Evolutionary conservation across 176 grass and related monocot genomes (phyloP).

Genomic region (Triticum turgidum): DNA sequence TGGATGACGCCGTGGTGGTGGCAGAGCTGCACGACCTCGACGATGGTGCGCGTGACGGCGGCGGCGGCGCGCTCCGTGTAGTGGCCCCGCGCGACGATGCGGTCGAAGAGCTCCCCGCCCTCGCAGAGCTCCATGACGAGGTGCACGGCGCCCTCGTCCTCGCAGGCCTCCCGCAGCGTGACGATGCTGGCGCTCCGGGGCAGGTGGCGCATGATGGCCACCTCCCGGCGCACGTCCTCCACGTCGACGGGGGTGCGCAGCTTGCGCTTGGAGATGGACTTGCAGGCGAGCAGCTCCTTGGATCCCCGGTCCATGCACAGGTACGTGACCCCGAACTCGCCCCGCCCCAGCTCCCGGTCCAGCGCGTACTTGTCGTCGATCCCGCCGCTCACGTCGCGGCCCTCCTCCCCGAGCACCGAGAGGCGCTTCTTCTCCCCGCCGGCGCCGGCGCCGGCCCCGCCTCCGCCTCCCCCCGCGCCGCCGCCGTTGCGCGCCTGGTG

Average conservation of each 20-base stretch:
- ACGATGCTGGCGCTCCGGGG: slow-evolving; percentile 85
- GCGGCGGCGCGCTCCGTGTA: slow-evolving; percentile 96
- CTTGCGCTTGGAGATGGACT: slow-evolving; percentile 99
- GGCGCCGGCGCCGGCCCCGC: neutral
- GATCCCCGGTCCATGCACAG: slow-evolving; percentile 84
- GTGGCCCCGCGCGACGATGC: slow-evolving; percentile 90
- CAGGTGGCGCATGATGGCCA: slow-evolving; percentile 98
- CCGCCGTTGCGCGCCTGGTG: slow-evolving; percentile 59
- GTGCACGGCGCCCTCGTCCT: slow-evolving; percentile 96
- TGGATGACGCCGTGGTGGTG: slow-evolving; percentile 97
- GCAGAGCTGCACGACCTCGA: slow-evolving; percentile 99
- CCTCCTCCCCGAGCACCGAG: slow-evolving; percentile 67
- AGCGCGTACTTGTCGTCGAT: slow-evolving; percentile 97
- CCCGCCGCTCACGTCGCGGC: slow-evolving; percentile 47
- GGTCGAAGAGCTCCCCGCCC: slow-evolving; percentile 94
- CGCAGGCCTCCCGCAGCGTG: slow-evolving; percentile 83
- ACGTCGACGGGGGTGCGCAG: slow-evolving; percentile 95
- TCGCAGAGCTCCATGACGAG: slow-evolving; percentile 99
- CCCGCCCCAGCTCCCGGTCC: slow-evolving; percentile 90
- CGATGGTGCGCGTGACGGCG: slow-evolving; percentile 78
- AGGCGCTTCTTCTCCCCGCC: slow-evolving; percentile 53
- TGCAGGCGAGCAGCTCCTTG: slow-evolving; percentile 87
- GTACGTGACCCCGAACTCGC: slow-evolving; percentile 99
- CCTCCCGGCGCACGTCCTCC: slow-evolving; percentile 98
- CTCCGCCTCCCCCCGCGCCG: neutral